A percentile compares a stretch with the other conserved stretches of the same genome.
phyloP scores from a whole-genome alignment of 116 monocot species.

The Papilionanthe hybrid region DNA sequence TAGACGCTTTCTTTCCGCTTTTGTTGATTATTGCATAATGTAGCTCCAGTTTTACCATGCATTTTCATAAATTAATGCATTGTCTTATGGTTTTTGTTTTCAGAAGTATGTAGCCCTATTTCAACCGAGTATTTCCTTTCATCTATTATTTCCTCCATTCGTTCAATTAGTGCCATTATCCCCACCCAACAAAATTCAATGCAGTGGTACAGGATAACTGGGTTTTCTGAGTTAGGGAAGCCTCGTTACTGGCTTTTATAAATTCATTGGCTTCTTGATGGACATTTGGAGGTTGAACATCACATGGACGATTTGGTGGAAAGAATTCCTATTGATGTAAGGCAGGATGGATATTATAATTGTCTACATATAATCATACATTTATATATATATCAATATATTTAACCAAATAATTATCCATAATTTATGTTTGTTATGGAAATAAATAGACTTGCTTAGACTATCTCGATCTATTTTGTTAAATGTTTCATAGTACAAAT shows the following conservation, averaged over 20 bases:
- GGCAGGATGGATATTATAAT: neutral
- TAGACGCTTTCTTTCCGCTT: neutral
- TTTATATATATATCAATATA: too few relatives aligned
- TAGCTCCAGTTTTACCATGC: neutral
- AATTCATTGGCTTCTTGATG: neutral
- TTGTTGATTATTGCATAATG: neutral
- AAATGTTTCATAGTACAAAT: too few relatives aligned
- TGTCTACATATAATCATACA: too few relatives aligned
- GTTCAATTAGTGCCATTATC: neutral
- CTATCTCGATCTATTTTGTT: too few relatives aligned
- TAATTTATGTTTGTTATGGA: too few relatives aligned
- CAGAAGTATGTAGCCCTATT: neutral
- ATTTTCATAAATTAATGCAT: neutral
- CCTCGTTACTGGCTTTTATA: neutral
- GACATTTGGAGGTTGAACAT: conserved; percentile 1
- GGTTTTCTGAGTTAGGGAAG: neutral
- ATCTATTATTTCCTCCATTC: conserved; percentile 1
- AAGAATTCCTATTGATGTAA: neutral
- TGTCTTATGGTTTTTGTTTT: neutral
- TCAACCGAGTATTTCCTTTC: neutral
- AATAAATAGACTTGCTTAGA: too few relatives aligned
- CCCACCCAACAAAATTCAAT: neutral
- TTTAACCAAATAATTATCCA: too few relatives aligned
- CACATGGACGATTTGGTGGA: neutral
- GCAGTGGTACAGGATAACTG: neutral